phyloP scores from a whole-genome alignment of 1,284 basidiomycete species.

The Vanrija sp. region DNA sequence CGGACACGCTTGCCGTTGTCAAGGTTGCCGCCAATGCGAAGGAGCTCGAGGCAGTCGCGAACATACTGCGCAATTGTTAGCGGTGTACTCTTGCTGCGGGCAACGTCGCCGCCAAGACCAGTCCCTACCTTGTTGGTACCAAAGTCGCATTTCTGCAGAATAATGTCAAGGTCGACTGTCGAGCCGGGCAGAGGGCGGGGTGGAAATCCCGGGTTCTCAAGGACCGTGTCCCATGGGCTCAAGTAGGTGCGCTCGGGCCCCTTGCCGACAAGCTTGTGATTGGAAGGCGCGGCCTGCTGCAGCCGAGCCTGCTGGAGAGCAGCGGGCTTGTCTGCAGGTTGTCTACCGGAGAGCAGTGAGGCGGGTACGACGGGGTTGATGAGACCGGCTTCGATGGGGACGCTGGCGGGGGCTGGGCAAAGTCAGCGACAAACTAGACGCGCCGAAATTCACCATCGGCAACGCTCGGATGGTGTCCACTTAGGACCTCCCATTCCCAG shows the following conservation, averaged over 20 bases:
- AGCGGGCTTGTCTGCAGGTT: slow-evolving; percentile 24
- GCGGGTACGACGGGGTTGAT: slow-evolving; percentile 62
- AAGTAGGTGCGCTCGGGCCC: slow-evolving; percentile 73
- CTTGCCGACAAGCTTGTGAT: slow-evolving; percentile 54
- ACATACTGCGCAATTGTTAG: slow-evolving; percentile 56
- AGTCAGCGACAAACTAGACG: background rate
- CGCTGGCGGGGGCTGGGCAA: slow-evolving; percentile 63
- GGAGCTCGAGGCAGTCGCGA: slow-evolving; percentile 68
- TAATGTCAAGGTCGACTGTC: slow-evolving; percentile 75
- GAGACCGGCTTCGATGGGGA: slow-evolving; percentile 59
- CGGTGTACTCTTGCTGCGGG: background rate
- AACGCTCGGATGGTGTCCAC: slow-evolving; percentile 84
- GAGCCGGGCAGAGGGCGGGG: slow-evolving; percentile 76
- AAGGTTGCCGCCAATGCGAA: slow-evolving; percentile 62
- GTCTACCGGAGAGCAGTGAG: slow-evolving; percentile 51
- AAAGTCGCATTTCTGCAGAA: slow-evolving; percentile 87
- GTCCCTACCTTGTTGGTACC: slow-evolving; percentile 64
- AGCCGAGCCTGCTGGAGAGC: background rate
- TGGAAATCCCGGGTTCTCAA: slow-evolving; percentile 52
- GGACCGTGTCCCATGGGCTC: slow-evolving; percentile 56
- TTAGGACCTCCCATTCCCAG: slow-evolving; percentile 88
- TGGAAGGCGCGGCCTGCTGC: slow-evolving; percentile 9
- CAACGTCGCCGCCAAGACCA: background rate
- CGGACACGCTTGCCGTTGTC: slow-evolving; percentile 60
- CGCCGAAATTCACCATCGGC: slow-evolving; percentile 55